Evolutionary conservation across 345 rosid genomes (phyloP), one percentile per base, ranked within the genome.

Genomic region (Iberis pinnata): DNA sequence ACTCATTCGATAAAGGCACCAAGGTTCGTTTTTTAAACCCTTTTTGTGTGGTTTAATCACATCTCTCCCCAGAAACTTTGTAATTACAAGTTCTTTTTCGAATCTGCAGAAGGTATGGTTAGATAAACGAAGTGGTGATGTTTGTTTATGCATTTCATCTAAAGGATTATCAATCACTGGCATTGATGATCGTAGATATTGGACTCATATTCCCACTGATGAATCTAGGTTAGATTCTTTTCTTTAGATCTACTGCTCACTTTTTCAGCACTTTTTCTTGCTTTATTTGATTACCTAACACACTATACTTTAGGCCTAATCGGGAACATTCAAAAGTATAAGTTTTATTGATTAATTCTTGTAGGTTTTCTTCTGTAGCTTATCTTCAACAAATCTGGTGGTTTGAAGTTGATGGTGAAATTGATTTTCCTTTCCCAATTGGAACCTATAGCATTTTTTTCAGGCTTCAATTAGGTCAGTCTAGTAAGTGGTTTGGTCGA

Each of bases 371-470:
- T 2, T 75, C 80, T n/a, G 75, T 93, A 39, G 95, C 97, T 20
- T 93, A 86, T 75, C 97, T 93, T 44, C 97, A 86, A 70, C 99
- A 88, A 75, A 88, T 66, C 39, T 93, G 99, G 99, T 93, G 99
- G 99, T 78, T 88, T 53, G 95, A 93, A 73, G 94, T 84, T 5
- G 68, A 76, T n/a, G 95, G 99, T 1, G 87, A 84, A 64, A 71
- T 93, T 13, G 95, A 93, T 64, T 88, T 93, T 58, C 92, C 95
- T 0, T 78, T 88, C 53, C 99, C 97, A 0, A 64, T 69, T 0
- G 97, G 99, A 16, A 75, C 78, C 20, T 88, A 93, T 44, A 80
- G 95, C 58, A 57, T 88, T 39, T 86, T 72, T 65, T 86, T 93
- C 83, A 76, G 97, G 73, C 73, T 93, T 49, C 90, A 82, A 35